Evolutionary conservation across 169 alveolate species (phyloP).

Genomic region (Perkinsus olseni): DNA sequence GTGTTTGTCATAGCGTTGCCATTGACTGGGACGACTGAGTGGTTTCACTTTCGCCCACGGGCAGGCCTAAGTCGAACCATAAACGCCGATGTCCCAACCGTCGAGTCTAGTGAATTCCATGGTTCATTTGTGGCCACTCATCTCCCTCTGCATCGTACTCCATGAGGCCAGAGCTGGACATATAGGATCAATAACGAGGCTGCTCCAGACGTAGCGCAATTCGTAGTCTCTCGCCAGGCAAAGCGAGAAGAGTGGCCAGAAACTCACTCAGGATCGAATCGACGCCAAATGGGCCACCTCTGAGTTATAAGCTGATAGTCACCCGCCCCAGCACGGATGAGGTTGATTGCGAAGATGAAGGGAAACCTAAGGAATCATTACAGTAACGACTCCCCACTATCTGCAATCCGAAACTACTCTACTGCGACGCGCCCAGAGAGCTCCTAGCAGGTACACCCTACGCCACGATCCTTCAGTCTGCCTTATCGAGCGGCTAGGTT

Average conservation of each 20-base stretch:
- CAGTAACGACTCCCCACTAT: not conserved
- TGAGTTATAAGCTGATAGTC: not conserved
- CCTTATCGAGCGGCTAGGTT: not conserved
- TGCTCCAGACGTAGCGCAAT: not conserved
- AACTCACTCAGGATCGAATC: not conserved
- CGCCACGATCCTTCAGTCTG: not conserved
- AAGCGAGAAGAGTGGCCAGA: not conserved
- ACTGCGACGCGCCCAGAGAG: no score
- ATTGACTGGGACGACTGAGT: no score
- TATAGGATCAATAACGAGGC: not conserved
- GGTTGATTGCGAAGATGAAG: not conserved
- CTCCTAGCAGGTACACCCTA: not conserved
- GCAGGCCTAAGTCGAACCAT: no score
- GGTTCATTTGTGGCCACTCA: no score
- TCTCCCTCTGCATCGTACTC: no score
- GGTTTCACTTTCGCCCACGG: no score
- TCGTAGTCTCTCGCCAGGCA: no score
- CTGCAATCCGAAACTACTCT: no score
- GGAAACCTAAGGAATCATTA: not conserved
- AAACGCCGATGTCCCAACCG: no score
- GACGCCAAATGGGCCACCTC: not conserved
- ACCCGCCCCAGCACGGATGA: not conserved
- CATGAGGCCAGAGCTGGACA: not conserved
- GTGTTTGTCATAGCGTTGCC: no score
- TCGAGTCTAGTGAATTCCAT: no score